A percentile compares a stretch with the other conserved stretches of the same genome.
Evolutionary conservation across 306 rosid genomes (phyloP).

Genomic region (Leucaena leucocephala): DNA sequence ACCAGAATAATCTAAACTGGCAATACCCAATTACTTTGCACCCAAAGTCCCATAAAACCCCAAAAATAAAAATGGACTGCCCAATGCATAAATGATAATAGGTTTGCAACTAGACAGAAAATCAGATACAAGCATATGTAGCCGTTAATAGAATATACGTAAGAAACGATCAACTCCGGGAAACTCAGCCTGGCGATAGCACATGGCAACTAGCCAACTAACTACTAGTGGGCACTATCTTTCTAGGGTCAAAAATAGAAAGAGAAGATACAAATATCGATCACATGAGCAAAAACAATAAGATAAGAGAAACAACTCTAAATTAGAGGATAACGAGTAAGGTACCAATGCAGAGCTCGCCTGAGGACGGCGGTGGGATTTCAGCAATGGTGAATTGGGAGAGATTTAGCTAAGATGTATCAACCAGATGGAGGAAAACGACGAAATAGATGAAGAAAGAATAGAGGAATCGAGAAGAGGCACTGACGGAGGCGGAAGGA

Average conservation of each 20-base stretch:
- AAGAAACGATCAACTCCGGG: neutral
- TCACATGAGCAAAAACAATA: neutral
- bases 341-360: neutral
- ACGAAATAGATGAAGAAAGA: neutral
- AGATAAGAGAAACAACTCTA: neutral
- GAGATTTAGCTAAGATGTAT: neutral
- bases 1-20: constrained; percentile 8
- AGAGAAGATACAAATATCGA: neutral
- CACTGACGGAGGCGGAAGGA: neutral
- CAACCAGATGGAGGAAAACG: neutral
- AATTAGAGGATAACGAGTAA: neutral
- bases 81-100: neutral
- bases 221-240: neutral
- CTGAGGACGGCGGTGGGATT: neutral
- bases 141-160: neutral
- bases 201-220: neutral
- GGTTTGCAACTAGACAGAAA: neutral
- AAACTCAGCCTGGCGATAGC: neutral
- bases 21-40: constrained; percentile 11
- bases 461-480: neutral
- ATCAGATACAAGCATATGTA: neutral
- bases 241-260: neutral
- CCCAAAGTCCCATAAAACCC: neutral
- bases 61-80: neutral
- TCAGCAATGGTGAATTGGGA: neutral